Percentiles rank a stretch among this genome's conserved stretches.
These are phyloP conservation scores for Alliaria petiolata DNA, from an alignment of 345 rosid genomes.

Conservation along the genomic window DNA sequence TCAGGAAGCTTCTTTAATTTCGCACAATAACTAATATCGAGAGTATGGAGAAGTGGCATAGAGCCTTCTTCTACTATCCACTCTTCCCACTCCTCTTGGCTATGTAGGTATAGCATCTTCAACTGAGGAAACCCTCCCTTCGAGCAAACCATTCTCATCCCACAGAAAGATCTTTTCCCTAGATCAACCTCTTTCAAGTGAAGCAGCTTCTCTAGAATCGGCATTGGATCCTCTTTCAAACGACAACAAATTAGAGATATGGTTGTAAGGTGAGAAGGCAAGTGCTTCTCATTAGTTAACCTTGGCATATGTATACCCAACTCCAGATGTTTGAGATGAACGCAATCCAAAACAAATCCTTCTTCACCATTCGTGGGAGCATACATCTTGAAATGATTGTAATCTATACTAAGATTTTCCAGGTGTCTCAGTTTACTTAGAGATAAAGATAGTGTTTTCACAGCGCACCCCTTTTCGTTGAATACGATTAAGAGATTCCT, in stretches of 20 bases:
- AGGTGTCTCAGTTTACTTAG: background rate
- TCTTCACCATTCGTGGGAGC: background rate
- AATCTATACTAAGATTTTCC: background rate
- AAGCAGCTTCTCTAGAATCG: conserved; percentile 37
- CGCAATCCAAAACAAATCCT: background rate
- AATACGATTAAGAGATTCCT: background rate
- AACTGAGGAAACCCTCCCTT: conserved; percentile 1
- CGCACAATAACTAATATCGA: conserved; percentile 2
- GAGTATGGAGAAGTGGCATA: conserved; percentile 30
- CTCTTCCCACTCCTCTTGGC: background rate
- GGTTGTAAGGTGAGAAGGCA: conserved; percentile 29
- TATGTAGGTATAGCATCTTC: rapidly evolving
- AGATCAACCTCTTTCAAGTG: background rate
- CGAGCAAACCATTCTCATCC: conserved; percentile 28
- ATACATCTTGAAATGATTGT: background rate
- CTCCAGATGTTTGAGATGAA: background rate
- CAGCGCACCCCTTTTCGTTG: too few species aligned
- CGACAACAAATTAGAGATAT: background rate
- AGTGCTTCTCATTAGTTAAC: conserved; percentile 36
- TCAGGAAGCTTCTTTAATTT: conserved; percentile 24
- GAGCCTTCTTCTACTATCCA: conserved; percentile 20
- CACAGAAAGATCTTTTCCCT: background rate
- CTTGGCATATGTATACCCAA: conserved; percentile 13
- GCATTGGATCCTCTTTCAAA: conserved; percentile 31
- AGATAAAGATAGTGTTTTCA: background rate